phyloP scores from a whole-genome alignment of 2,329 filamentous ascomycete species.

The Scleromitrula shiraiana region DNA sequence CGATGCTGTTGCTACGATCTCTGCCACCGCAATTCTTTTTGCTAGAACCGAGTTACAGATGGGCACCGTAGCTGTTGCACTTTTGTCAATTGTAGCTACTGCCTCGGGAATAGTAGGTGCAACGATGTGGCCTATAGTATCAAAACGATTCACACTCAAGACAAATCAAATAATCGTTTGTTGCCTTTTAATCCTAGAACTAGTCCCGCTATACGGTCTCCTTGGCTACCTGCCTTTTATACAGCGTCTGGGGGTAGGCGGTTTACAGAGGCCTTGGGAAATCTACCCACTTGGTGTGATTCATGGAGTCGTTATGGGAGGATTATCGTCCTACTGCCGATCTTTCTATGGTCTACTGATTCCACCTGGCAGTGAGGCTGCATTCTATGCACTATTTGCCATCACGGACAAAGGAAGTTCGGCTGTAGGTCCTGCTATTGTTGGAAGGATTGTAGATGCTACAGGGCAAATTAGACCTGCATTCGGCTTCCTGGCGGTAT shows the following conservation, averaged over 20 bases:
- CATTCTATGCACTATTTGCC: constrained; percentile 65
- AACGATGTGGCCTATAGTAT: constrained; percentile 80
- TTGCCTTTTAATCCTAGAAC: constrained; percentile 84
- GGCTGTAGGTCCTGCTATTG: constrained; percentile 88
- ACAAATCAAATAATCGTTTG: constrained; percentile 84
- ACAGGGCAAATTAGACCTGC: constrained; percentile 75
- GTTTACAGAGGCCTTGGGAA: constrained; percentile 91
- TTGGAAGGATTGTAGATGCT: constrained; percentile 82
- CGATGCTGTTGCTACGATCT: constrained; percentile 90
- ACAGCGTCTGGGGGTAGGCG: constrained; percentile 63
- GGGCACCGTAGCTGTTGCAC: constrained; percentile 75
- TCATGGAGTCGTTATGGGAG: constrained; percentile 92
- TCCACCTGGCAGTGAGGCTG: constrained; percentile 86
- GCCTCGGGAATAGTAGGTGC: constrained; percentile 77
- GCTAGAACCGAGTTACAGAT: constrained; percentile 90
- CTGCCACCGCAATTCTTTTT: constrained; percentile 88
- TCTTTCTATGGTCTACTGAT: constrained; percentile 91
- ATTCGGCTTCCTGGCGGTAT: constrained; percentile 80
- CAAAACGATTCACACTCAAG: constrained; percentile 57
- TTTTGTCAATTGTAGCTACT: constrained; percentile 92
- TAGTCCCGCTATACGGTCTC: constrained; percentile 88
- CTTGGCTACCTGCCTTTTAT: constrained; percentile 81
- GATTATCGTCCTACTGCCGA: constrained; percentile 83
- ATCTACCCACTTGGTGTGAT: constrained; percentile 90
- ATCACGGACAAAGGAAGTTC: constrained; percentile 93